Evolutionary conservation across 1,284 basidiomycete species (phyloP).

Genomic region (Chiua sp.): DNA sequence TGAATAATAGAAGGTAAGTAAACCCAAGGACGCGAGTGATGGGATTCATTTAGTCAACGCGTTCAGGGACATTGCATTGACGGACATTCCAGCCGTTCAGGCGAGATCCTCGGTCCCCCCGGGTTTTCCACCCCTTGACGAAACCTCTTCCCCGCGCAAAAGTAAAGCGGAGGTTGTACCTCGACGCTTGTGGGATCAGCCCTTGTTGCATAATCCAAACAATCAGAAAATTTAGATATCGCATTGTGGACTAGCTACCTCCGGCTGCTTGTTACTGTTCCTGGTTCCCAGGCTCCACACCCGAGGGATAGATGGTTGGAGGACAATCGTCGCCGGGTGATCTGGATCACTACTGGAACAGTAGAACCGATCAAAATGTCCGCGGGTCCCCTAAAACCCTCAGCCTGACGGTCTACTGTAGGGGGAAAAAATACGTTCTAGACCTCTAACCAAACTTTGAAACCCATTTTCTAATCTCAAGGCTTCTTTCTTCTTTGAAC

Average conservation of each 20-base stretch:
- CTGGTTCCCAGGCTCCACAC: not conserved
- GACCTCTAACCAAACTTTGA: not conserved
- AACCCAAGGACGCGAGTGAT: not conserved
- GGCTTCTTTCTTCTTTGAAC: not conserved
- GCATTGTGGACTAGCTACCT: not conserved
- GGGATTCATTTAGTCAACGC: not conserved
- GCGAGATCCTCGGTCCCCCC: not conserved
- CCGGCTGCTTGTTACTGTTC: not conserved
- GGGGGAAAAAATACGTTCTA: not conserved
- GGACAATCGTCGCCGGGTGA: not conserved
- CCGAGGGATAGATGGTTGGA: not conserved
- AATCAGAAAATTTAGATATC: too few relatives aligned
- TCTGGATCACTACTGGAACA: not conserved
- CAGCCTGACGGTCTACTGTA: not conserved
- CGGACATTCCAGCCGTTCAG: not conserved
- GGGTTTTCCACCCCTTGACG: not conserved
- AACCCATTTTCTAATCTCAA: not conserved
- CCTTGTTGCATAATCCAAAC: not conserved
- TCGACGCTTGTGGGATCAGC: not conserved
- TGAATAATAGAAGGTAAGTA: not conserved
- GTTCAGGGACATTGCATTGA: too few relatives aligned
- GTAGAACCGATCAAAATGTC: not conserved
- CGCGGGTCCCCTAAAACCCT: not conserved
- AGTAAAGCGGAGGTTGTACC: not conserved
- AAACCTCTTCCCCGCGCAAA: not conserved